phyloP scores from a whole-genome alignment of 164 flowering plant species.

The Annona cherimola region DNA sequence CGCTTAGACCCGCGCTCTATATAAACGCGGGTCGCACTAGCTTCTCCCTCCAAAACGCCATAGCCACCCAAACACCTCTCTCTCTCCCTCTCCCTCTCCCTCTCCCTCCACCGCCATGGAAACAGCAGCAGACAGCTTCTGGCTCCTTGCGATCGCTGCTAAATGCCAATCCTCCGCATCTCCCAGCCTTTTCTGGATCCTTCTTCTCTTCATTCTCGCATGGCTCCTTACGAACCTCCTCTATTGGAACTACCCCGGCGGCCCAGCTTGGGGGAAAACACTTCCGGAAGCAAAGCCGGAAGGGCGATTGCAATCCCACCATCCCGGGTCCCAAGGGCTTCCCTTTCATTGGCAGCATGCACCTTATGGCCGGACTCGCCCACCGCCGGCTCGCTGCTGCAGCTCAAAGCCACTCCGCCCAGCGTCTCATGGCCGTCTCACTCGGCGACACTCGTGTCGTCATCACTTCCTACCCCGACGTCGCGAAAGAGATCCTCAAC shows the following conservation, averaged over 20 bases:
- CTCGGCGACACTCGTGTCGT: constrained; percentile 35
- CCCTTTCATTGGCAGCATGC: constrained; percentile 40
- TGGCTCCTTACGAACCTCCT: constrained; percentile 23
- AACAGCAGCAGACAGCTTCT: constrained; percentile 27
- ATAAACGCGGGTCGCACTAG: too few species aligned
- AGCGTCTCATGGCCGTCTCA: constrained; percentile 43
- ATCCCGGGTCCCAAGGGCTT: constrained; percentile 41
- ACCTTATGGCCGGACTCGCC: constrained; percentile 26
- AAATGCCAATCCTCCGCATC: constrained; percentile 28
- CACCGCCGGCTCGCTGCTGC: constrained; percentile 31
- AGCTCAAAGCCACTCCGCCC: constrained; percentile 20
- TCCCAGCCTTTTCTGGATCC: constrained; percentile 1
- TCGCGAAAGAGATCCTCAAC: constrained; percentile 38
- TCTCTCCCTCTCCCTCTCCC: neutral
- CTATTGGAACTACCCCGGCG: constrained; percentile 48
- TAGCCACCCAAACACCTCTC: too few species aligned
- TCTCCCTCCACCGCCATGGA: constrained; percentile 15
- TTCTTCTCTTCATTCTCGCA: constrained; percentile 11
- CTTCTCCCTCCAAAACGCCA: too few species aligned
- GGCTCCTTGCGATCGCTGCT: constrained; percentile 33
- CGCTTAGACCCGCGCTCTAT: too few species aligned
- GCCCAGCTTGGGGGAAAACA: constrained; percentile 63
- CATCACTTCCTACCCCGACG: constrained; percentile 33
- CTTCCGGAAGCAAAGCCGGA: constrained; percentile 6
- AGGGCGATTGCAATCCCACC: neutral